Evolutionary conservation across 106 monocot species (phyloP).

Genomic region (Acorus gramineus): DNA sequence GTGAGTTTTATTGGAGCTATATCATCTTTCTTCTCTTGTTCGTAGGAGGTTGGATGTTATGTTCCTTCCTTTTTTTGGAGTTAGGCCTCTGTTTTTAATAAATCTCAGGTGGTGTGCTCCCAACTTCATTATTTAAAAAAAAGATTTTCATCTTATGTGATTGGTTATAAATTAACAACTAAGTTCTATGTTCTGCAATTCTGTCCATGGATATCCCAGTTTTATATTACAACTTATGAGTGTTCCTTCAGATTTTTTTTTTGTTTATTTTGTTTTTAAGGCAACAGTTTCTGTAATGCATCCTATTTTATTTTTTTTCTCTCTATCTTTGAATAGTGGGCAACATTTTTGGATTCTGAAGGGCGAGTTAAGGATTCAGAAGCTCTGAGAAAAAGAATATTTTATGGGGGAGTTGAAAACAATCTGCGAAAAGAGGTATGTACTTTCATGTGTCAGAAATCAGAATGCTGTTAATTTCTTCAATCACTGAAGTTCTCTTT

Average conservation of each 20-base stretch:
- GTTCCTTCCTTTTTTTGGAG: too few species aligned
- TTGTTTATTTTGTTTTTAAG: slow-evolving; percentile 4
- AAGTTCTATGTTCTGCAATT: too few species aligned
- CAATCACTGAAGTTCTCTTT: neutral
- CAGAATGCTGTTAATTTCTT: neutral
- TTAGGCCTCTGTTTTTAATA: too few species aligned
- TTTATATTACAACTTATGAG: too few species aligned
- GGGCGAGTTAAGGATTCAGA: slow-evolving; percentile 73
- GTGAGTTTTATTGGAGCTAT: too few species aligned
- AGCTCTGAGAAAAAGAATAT: slow-evolving; percentile 65
- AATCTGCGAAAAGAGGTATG: slow-evolving; percentile 71
- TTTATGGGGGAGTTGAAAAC: slow-evolving; percentile 86
- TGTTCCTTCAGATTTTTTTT: neutral
- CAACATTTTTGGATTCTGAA: slow-evolving; percentile 60
- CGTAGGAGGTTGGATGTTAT: too few species aligned
- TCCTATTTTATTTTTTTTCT: neutral
- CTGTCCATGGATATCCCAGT: too few species aligned
- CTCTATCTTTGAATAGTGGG: slow-evolving; percentile 46
- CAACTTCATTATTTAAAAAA: too few species aligned
- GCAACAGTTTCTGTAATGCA: neutral
- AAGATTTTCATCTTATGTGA: too few species aligned
- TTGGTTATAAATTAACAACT: too few species aligned
- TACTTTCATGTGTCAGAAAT: slow-evolving; percentile 1
- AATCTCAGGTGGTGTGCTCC: too few species aligned
- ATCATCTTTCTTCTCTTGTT: too few species aligned